These are phyloP conservation scores for Acer yangbiense DNA, from an alignment of 345 rosid genomes.

Conservation along the genomic window DNA sequence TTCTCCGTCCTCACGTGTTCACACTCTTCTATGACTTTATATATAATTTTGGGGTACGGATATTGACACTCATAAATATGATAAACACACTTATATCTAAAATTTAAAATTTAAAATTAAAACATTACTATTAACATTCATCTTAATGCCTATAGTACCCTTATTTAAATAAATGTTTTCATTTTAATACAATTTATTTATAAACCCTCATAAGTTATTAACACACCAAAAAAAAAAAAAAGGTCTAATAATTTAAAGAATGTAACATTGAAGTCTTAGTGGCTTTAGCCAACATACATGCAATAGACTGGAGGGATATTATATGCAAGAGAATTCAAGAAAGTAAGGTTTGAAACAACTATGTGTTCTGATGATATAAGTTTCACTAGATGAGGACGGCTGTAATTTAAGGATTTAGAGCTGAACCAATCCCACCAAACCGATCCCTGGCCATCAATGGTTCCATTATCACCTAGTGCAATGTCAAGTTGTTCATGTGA, in stretches of 20 bases:
- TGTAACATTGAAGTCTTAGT: background rate
- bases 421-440: conserved; percentile 86
- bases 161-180: too few species aligned
- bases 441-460: conserved; percentile 87
- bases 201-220: too few species aligned
- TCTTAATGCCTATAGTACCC: too few species aligned
- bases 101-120: too few species aligned
- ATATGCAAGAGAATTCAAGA: conserved; percentile 76
- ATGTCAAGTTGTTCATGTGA: background rate
- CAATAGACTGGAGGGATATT: conserved; percentile 87
- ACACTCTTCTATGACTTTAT: too few species aligned
- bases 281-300: conserved; percentile 40
- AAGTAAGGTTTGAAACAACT: conserved; percentile 80
- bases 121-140: too few species aligned
- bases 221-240: background rate
- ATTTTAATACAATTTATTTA: too few species aligned
- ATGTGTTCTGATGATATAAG: conserved; percentile 46
- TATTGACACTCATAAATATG: too few species aligned
- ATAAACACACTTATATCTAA: too few species aligned
- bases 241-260: conserved; percentile 1
- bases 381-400: conserved; percentile 88
- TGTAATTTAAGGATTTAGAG: conserved; percentile 66
- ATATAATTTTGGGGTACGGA: too few species aligned
- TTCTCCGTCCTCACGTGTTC: too few species aligned
- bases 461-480: conserved; percentile 76